Conservation (phyloP, 305 asterid genomes). For the Fraxinus xanthoxyloides region DNA sequence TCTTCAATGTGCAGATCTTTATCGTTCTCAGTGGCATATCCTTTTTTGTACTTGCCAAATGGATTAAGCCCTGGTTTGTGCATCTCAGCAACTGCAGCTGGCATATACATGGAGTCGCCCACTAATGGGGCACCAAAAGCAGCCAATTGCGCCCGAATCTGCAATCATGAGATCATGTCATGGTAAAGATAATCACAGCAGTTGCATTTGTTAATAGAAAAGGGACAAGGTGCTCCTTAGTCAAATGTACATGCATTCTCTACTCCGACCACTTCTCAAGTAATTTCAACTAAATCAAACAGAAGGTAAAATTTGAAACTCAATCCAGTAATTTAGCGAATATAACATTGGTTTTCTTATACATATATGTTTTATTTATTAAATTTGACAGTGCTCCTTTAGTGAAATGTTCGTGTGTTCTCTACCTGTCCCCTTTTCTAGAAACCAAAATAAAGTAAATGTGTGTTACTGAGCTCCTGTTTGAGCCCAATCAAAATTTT, state of each 20-base stretch:
- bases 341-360: not conserved
- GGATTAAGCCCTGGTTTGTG: conserved; percentile 59
- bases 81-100: conserved; percentile 71
- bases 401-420: not conserved
- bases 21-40: conserved; percentile 37
- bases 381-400: conserved; percentile 1
- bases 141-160: conserved; percentile 86
- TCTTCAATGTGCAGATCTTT: conserved; percentile 50
- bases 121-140: conserved; percentile 79
- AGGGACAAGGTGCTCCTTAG: not conserved
- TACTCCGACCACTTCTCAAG: not conserved
- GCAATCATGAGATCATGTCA: conserved; percentile 17
- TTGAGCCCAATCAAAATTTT: too few relatives aligned
- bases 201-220: not conserved
- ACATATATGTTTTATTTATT: not conserved
- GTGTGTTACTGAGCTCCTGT: too few relatives aligned
- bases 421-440: not conserved
- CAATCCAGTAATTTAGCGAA: not conserved
- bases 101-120: conserved; percentile 88
- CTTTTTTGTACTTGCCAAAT: conserved; percentile 47
- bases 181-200: not conserved
- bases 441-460: not conserved
- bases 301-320: not conserved
- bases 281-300: not conserved
- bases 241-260: not conserved